Conservation (phyloP, 1,284 basidiomycete species). For the Boletus smithii region DNA sequence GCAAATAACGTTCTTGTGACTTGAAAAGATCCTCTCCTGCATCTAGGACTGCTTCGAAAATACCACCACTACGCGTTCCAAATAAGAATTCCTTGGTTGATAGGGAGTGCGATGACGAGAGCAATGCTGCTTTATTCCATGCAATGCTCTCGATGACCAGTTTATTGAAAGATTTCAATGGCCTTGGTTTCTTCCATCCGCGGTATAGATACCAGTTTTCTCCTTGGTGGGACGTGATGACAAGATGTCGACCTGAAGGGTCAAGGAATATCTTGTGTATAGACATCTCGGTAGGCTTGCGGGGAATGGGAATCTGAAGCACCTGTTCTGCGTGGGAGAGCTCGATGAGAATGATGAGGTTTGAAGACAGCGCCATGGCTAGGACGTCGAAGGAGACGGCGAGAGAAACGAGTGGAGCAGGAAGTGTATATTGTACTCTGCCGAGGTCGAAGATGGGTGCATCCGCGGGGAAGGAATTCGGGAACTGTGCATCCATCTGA, state of each 20-base stretch:
- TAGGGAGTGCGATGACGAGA: slow-evolving; percentile 61
- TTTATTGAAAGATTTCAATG: slow-evolving; percentile 73
- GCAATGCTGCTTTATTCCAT: slow-evolving; percentile 81
- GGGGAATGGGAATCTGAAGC: slow-evolving; percentile 70
- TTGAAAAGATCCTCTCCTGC: slow-evolving; percentile 91
- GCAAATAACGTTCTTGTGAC: slow-evolving; percentile 78
- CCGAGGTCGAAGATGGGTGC: slow-evolving; percentile 81
- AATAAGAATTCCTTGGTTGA: slow-evolving; percentile 88
- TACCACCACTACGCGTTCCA: slow-evolving; percentile 78
- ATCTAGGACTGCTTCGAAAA: slow-evolving; percentile 85
- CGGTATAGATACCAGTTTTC: slow-evolving; percentile 93
- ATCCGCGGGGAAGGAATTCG: slow-evolving; percentile 33
- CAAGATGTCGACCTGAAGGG: slow-evolving; percentile 86
- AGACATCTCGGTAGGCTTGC: slow-evolving; percentile 66
- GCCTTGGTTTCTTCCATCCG: slow-evolving; percentile 76
- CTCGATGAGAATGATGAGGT: slow-evolving; percentile 80
- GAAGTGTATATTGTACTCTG: slow-evolving; percentile 84
- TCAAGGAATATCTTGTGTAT: slow-evolving; percentile 84
- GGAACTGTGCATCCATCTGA: slow-evolving; percentile 42
- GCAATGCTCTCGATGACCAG: slow-evolving; percentile 91
- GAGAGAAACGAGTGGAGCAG: slow-evolving; percentile 75
- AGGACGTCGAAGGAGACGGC: slow-evolving; percentile 85
- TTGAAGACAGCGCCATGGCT: slow-evolving; percentile 78
- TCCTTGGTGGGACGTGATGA: slow-evolving; percentile 83
- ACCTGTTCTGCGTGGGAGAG: slow-evolving; percentile 80